phyloP scores from a whole-genome alignment of 2,329 filamentous ascomycete genomes.

The Sporothrix luriei region DNA sequence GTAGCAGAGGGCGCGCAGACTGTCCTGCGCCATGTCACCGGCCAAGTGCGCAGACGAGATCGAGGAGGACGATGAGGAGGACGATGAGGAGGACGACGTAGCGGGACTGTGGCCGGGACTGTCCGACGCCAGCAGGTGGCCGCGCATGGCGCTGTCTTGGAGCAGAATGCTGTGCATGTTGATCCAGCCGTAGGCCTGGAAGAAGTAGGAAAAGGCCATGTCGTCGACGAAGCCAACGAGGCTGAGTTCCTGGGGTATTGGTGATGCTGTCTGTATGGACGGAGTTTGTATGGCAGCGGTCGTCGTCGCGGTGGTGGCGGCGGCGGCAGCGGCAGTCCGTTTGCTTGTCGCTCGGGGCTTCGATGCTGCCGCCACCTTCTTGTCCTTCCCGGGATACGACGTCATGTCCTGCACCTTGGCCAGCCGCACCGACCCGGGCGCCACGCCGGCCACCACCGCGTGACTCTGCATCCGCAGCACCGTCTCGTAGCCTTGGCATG shows the following conservation, averaged over 20 bases:
- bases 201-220: conserved; percentile 40
- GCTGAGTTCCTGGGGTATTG: conserved; percentile 34
- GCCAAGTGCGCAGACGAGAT: neutral
- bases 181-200: conserved; percentile 40
- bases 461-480: conserved; percentile 40
- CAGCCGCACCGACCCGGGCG: conserved; percentile 37
- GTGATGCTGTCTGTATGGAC: neutral
- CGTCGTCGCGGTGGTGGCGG: neutral
- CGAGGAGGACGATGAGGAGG: neutral
- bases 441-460: conserved; percentile 37
- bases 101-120: conserved; percentile 8
- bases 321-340: neutral
- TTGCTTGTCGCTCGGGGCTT: neutral
- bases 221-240: conserved; percentile 39
- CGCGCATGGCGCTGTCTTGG: conserved; percentile 36
- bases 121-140: conserved; percentile 33
- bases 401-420: conserved; percentile 37
- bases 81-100: neutral
- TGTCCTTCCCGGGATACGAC: conserved; percentile 33
- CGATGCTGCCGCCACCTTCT: neutral
- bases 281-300: neutral
- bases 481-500: conserved; percentile 39
- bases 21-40: conserved; percentile 34
- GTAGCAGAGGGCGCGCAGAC: conserved; percentile 37
- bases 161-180: conserved; percentile 41